Percentiles rank a stretch among this genome's conserved stretches.
These are phyloP conservation scores for Colletotrichum sp. DNA, from an alignment of 2,329 filamentous ascomycete genomes.

Conservation along the genomic window DNA sequence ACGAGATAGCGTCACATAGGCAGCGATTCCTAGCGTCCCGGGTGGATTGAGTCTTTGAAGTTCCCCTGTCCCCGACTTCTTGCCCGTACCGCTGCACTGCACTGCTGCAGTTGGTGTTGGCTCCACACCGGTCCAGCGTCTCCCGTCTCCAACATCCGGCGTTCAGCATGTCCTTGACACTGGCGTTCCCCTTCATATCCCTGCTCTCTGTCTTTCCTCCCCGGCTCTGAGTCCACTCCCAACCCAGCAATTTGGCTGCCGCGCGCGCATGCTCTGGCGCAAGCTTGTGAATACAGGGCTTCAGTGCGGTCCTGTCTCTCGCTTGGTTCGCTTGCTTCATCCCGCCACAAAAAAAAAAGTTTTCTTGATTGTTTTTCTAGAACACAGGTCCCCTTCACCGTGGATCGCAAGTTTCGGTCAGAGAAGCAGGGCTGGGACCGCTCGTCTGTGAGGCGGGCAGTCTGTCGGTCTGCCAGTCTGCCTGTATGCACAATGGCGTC, in stretches of 20 bases:
- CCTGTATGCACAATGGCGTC: neutral
- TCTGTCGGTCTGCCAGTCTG: neutral
- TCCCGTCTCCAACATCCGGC: slow-evolving; percentile 11
- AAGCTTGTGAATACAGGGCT: slow-evolving; percentile 18
- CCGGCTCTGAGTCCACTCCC: neutral
- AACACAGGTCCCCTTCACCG: neutral
- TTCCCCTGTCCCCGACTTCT: neutral
- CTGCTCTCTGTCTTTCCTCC: neutral
- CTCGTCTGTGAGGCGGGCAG: neutral
- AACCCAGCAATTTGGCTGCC: slow-evolving; percentile 10
- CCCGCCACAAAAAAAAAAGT: slow-evolving; percentile 9
- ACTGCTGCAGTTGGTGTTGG: neutral
- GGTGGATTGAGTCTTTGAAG: slow-evolving; percentile 1
- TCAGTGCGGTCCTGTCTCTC: slow-evolving; percentile 1
- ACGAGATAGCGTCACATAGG: slow-evolving; percentile 21
- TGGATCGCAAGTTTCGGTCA: slow-evolving; percentile 3
- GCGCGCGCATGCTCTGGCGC: neutral
- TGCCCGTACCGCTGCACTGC: neutral
- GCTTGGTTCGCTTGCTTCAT: slow-evolving; percentile 10
- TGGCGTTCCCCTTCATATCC: neutral
- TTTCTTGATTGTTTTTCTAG: neutral
- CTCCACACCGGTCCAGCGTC: slow-evolving; percentile 4
- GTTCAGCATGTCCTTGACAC: neutral
- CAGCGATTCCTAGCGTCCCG: slow-evolving; percentile 18
- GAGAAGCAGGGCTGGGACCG: neutral